These are phyloP conservation scores for Annona cherimola DNA, from an alignment of 164 flowering plant genomes.

Conservation along the genomic window DNA sequence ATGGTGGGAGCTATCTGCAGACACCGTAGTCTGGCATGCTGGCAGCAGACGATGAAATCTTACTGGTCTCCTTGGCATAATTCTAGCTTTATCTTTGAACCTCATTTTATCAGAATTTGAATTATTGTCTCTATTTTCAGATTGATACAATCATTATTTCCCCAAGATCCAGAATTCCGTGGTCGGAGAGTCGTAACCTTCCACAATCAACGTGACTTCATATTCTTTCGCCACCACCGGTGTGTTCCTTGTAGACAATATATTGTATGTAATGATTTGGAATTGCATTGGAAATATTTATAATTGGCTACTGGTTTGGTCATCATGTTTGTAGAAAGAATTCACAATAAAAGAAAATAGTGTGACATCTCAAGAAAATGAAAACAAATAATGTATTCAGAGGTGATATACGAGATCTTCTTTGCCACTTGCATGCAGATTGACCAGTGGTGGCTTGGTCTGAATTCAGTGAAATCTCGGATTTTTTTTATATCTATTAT, in stretches of 20 bases:
- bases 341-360: too few relatives aligned
- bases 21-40: background rate
- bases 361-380: too few relatives aligned
- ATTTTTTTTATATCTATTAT: too few relatives aligned
- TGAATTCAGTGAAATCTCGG: too few relatives aligned
- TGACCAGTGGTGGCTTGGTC: too few relatives aligned
- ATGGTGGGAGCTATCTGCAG: background rate
- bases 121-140: slow-evolving; percentile 27
- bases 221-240: slow-evolving; percentile 96
- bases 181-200: slow-evolving; percentile 93
- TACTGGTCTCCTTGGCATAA: background rate
- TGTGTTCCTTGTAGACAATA: slow-evolving; percentile 18
- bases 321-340: too few relatives aligned
- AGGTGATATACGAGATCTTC: too few relatives aligned
- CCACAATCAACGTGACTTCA: slow-evolving; percentile 91
- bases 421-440: too few relatives aligned
- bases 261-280: background rate
- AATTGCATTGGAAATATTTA: too few relatives aligned
- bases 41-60: background rate
- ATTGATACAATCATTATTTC: slow-evolving; percentile 77
- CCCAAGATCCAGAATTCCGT: slow-evolving; percentile 77
- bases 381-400: too few relatives aligned
- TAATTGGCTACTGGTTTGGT: too few relatives aligned
- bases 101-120: slow-evolving; percentile 5
- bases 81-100: background rate